Conservation (phyloP, 2,329 filamentous ascomycete genomes). For the Alternaria metachromatica region DNA sequence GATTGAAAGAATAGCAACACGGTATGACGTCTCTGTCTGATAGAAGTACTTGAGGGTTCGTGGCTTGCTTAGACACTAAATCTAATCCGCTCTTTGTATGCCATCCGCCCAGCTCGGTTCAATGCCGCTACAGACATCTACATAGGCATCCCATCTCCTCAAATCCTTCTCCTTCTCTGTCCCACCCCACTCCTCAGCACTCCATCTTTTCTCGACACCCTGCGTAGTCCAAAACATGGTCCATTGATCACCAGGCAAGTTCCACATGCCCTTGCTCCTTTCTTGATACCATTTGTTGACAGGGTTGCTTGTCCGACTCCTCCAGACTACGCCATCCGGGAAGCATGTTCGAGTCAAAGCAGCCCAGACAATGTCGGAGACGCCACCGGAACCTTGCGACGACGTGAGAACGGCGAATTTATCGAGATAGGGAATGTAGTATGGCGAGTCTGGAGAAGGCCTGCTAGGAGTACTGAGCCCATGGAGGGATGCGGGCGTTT, state of each 20-base stretch:
- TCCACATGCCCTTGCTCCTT: slow-evolving; percentile 80
- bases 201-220: slow-evolving; percentile 60
- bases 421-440: slow-evolving; percentile 84
- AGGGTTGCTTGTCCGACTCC: slow-evolving; percentile 86
- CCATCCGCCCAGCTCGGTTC: slow-evolving; percentile 58
- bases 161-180: slow-evolving; percentile 53
- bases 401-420: slow-evolving; percentile 94
- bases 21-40: neutral
- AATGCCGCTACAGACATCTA: slow-evolving; percentile 56
- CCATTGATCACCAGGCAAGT: slow-evolving; percentile 84
- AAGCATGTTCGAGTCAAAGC: slow-evolving; percentile 92
- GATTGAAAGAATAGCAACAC: neutral
- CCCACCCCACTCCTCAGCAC: slow-evolving; percentile 58
- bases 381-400: slow-evolving; percentile 87
- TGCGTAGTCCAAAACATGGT: slow-evolving; percentile 98
- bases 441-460: slow-evolving; percentile 56
- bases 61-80: neutral
- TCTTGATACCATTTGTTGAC: slow-evolving; percentile 99
- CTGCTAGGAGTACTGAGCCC: neutral
- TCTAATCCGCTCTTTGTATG: slow-evolving; percentile 23
- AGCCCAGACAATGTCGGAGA: slow-evolving; percentile 96
- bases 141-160: slow-evolving; percentile 57
- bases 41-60: neutral
- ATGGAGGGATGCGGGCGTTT: slow-evolving; percentile 69
- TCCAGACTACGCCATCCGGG: slow-evolving; percentile 88